phyloP scores from a whole-genome alignment of 345 rosid genomes.

The Citrus mangshanensis region DNA sequence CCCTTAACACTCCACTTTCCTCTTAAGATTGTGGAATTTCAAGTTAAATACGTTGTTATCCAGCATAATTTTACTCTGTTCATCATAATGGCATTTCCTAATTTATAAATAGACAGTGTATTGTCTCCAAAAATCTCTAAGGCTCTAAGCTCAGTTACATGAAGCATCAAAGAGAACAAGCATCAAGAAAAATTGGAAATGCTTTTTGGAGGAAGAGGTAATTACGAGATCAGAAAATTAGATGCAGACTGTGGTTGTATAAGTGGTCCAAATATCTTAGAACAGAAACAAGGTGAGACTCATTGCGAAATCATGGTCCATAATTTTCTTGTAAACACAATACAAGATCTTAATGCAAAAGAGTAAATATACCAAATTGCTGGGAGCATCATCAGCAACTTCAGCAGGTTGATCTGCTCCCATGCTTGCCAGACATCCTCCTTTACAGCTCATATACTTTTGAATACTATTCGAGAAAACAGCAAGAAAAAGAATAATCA shows the following conservation, averaged over 20 bases:
- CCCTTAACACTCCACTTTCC: background rate
- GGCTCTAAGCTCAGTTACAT: background rate
- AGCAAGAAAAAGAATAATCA: background rate
- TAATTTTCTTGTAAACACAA: background rate
- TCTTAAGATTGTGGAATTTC: background rate
- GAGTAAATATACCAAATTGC: conserved; percentile 56
- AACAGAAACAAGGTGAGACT: background rate
- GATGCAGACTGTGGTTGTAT: background rate
- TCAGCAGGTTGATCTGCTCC: conserved; percentile 96
- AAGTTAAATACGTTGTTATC: background rate
- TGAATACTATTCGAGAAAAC: conserved; percentile 49
- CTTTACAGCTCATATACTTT: conserved; percentile 83
- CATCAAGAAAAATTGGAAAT: background rate
- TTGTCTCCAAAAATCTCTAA: background rate
- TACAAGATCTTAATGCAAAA: background rate
- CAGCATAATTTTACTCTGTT: background rate
- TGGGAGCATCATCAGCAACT: conserved; percentile 87
- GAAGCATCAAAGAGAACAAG: background rate
- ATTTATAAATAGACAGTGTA: background rate
- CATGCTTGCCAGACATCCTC: conserved; percentile 76
- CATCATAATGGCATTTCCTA: background rate
- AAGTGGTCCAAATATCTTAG: background rate
- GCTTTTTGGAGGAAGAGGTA: too few species aligned
- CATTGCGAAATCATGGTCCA: too few species aligned
- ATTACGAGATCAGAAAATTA: too few species aligned